Conservation (phyloP, 2,329 filamentous ascomycete species). For the Rhytidhysteron rufulum region DNA sequence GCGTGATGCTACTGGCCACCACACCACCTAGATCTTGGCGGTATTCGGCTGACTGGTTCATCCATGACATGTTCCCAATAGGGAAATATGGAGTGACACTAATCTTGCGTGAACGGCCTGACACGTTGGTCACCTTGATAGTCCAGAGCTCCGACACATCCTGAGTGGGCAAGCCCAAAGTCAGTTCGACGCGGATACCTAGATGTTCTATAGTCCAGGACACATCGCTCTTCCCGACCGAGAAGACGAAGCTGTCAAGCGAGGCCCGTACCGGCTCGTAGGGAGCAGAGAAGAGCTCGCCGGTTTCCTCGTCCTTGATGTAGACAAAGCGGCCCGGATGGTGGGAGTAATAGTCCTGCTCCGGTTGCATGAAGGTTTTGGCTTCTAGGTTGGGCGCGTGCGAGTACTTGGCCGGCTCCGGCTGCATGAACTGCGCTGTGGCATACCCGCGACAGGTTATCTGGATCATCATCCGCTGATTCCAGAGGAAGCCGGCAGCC, state of each 20-base stretch:
- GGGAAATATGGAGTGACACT: slow-evolving; percentile 57
- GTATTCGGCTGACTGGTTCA: slow-evolving; percentile 57
- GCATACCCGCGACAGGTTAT: slow-evolving; percentile 57
- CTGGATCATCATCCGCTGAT: slow-evolving; percentile 60
- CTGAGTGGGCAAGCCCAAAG: slow-evolving; percentile 48
- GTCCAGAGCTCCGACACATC: slow-evolving; percentile 57
- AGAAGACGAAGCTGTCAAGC: slow-evolving; percentile 50
- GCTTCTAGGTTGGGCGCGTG: slow-evolving; percentile 56
- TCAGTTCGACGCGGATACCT: slow-evolving; percentile 52
- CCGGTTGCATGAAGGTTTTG: slow-evolving; percentile 59
- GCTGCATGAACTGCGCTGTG: slow-evolving; percentile 58
- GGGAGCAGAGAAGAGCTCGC: slow-evolving; percentile 52
- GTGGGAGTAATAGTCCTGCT: slow-evolving; percentile 57
- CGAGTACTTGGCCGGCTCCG: slow-evolving; percentile 58
- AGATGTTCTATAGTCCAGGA: slow-evolving; percentile 52
- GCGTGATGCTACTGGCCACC: slow-evolving; percentile 52
- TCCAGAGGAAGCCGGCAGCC: slow-evolving; percentile 56
- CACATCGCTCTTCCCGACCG: slow-evolving; percentile 53
- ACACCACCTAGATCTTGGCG: slow-evolving; percentile 47
- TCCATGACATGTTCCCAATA: slow-evolving; percentile 60
- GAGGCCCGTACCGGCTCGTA: slow-evolving; percentile 52
- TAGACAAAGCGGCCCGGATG: slow-evolving; percentile 59
- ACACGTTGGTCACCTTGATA: slow-evolving; percentile 50
- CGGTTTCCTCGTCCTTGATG: slow-evolving; percentile 53
- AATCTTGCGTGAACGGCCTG: slow-evolving; percentile 43